Evolutionary conservation across 129 eudicot species (phyloP).

Genomic region (Tagetes patula): DNA sequence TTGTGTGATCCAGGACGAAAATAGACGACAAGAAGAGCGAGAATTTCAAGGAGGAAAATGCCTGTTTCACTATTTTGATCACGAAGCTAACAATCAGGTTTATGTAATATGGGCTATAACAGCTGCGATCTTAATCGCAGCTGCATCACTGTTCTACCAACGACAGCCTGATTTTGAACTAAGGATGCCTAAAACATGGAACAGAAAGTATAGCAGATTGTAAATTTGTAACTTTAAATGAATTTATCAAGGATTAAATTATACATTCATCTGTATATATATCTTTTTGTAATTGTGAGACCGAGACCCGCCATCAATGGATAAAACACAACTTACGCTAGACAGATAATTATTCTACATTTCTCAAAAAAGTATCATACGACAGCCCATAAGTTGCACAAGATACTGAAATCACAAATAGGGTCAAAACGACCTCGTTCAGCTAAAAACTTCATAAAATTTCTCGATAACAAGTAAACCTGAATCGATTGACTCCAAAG

Average conservation of each 20-base stretch:
- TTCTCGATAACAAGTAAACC: constrained; percentile 89
- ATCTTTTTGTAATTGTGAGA: background rate
- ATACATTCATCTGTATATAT: background rate
- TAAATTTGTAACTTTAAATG: constrained; percentile 6
- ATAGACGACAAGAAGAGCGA: constrained; percentile 49
- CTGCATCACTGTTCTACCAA: constrained; percentile 66
- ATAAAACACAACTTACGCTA: background rate
- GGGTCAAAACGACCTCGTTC: constrained; percentile 27
- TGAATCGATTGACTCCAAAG: constrained; percentile 87
- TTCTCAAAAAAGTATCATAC: constrained; percentile 22
- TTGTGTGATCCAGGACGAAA: constrained; percentile 51
- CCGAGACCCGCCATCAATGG: background rate
- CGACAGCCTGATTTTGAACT: constrained; percentile 55
- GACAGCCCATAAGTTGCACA: constrained; percentile 8
- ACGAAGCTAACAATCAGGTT: constrained; percentile 43
- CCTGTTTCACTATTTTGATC: constrained; percentile 63
- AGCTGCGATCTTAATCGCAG: constrained; percentile 66
- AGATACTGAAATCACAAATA: constrained; percentile 15
- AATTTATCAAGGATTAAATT: background rate
- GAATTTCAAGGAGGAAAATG: constrained; percentile 64
- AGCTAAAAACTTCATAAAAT: constrained; percentile 82
- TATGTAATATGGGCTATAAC: constrained; percentile 84
- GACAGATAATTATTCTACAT: constrained; percentile 17
- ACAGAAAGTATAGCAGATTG: constrained; percentile 26
- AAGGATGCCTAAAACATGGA: constrained; percentile 55